Evolutionary conservation across 495 filamentous ascomycete species (phyloP), one percentile per base, ranked within the genome.

Genomic region (Massariosphaeria phaeospora): DNA sequence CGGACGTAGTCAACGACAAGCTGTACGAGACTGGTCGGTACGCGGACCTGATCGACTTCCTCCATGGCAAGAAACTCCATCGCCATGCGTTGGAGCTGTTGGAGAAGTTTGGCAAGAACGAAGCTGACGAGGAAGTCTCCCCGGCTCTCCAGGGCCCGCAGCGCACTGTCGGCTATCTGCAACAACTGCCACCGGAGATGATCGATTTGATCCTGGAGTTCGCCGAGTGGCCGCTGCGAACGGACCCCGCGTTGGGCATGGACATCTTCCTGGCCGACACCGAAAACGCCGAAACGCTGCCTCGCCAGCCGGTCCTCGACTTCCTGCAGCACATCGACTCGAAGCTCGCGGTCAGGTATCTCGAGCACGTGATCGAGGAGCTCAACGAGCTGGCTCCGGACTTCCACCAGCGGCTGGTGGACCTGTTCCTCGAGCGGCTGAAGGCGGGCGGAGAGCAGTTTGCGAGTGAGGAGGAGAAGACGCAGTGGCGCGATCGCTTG

Each of bases 151-250:
- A 81, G 60, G 94, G 93, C 2, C 88, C 93, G 2, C 82, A 84
- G 53, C 73, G 88, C 54, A 96, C 89, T 2, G 81, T 96, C 24
- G 78, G 76, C n/a, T 99, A 99, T 69, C 75, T 99, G 23, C 89
- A 96, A 62, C 85, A 83, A 57, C 75, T 99, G 10, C 82, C 90
- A 2, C 84, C 91, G 0, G 86, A 91, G 49, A 79, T 89, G 71
- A 90, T 95, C 50, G 90, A 95, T 60, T 75, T 96, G 26, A 91
- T 96, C 21, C 76, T 97, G 12, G 89, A 96, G 63, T 96, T 94
- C 59, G 84, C 83, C 0, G 82, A 87, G 58, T 97, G 93, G 93
- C 90, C 93, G 0, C 62, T 97, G 20, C 72, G 75, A 40, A 77
- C 74, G 23, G 78, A 93, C 57, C 79, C 86, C 2, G 77, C 83